phyloP scores from a whole-genome alignment of 2,329 filamentous ascomycete genomes.

The Botrytis tulipae region DNA sequence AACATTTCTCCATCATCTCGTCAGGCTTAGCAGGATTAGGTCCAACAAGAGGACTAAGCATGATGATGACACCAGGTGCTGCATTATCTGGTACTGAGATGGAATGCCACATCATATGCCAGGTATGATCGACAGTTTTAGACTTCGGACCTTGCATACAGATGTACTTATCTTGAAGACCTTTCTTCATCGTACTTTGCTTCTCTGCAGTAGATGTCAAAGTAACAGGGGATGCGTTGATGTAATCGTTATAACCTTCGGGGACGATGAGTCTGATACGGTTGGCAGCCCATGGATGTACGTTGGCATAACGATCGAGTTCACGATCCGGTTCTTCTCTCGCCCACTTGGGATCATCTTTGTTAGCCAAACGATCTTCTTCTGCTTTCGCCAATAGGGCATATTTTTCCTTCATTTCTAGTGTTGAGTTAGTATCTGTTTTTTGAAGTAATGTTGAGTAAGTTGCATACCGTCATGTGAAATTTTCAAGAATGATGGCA shows the following conservation, averaged over 20 bases:
- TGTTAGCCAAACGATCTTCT: slow-evolving; percentile 35
- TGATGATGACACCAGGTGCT: slow-evolving; percentile 79
- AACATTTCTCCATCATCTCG: slow-evolving; percentile 76
- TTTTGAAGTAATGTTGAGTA: slow-evolving; percentile 15
- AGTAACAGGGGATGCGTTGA: slow-evolving; percentile 71
- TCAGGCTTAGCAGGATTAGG: slow-evolving; percentile 31
- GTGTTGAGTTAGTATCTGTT: slow-evolving; percentile 22
- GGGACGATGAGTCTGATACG: slow-evolving; percentile 78
- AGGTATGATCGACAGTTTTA: slow-evolving; percentile 76
- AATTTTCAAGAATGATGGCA: slow-evolving; percentile 54
- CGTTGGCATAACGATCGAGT: slow-evolving; percentile 85
- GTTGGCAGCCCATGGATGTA: slow-evolving; percentile 86
- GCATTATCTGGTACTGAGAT: slow-evolving; percentile 42
- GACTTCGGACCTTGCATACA: slow-evolving; percentile 89
- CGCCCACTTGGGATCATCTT: slow-evolving; percentile 50
- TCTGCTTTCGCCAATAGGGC: slow-evolving; percentile 61
- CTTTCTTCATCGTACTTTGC: slow-evolving; percentile 32
- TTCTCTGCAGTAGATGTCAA: slow-evolving; percentile 41
- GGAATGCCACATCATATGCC: slow-evolving; percentile 93
- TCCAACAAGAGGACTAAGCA: slow-evolving; percentile 84
- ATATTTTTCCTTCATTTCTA: slow-evolving; percentile 60
- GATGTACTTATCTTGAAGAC: slow-evolving; percentile 62
- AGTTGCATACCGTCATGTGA: slow-evolving; percentile 47
- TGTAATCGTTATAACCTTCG: slow-evolving; percentile 70
- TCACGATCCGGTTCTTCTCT: slow-evolving; percentile 55